Conservation (phyloP, 2,329 filamentous ascomycete species). For the Lachnellula subtilissima region DNA sequence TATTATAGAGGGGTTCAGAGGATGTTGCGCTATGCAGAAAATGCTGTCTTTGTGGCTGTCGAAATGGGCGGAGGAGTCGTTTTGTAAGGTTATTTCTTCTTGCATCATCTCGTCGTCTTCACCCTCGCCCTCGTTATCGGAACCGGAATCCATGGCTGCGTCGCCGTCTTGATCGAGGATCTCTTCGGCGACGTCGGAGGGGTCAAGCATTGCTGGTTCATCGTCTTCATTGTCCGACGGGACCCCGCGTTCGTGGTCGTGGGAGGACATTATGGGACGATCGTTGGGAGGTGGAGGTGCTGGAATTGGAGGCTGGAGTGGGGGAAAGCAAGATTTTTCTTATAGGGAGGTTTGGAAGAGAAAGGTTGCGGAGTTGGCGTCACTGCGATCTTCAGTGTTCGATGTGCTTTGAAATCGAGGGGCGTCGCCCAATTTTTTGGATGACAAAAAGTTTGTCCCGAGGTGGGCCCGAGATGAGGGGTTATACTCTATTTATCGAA, state of each 20-base stretch:
- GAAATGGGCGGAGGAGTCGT: constrained; percentile 91
- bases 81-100: constrained; percentile 70
- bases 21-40: constrained; percentile 93
- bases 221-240: constrained; percentile 43
- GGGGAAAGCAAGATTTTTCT: not conserved
- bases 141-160: constrained; percentile 74
- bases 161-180: constrained; percentile 60
- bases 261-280: constrained; percentile 20
- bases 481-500: not conserved
- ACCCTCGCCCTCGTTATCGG: constrained; percentile 57
- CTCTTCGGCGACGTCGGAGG: constrained; percentile 75
- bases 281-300: not conserved
- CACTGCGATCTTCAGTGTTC: constrained; percentile 4
- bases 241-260: constrained; percentile 14
- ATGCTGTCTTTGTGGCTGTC: constrained; percentile 86
- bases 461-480: not conserved
- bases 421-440: constrained; percentile 8
- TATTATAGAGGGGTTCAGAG: constrained; percentile 68
- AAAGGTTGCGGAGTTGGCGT: not conserved
- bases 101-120: constrained; percentile 50
- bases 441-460: constrained; percentile 10
- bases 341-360: not conserved
- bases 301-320: not conserved
- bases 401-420: constrained; percentile 19
- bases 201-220: constrained; percentile 68